Evolutionary conservation across 177 flowering plant genomes (phyloP), one percentile per base, ranked within the genome.

Genomic region (Telopea speciosissima): DNA sequence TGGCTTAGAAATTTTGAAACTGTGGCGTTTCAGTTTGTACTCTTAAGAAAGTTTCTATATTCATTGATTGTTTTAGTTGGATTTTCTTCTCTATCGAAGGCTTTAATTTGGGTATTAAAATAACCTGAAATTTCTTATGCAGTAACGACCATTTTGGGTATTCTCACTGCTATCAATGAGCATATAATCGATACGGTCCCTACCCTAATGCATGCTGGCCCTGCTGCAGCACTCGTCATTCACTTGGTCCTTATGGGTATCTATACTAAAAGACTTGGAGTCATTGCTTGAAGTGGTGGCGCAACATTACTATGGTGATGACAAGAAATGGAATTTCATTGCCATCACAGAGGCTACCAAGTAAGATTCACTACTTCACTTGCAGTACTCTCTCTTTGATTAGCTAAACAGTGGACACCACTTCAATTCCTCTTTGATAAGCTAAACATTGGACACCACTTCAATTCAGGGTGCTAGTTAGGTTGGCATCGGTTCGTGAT

Each of bases 211-310:
- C 80, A 42, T 33, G 31, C 40, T 13, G 80, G 84, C 31, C 49
- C 74, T 56, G 65, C 33, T n/a, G 25, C 85, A 83, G 68, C 79
- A 86, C 24, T 66, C 83, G 16, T 79, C 86, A 25, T 85, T 85
- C 76, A 93, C 94, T 66, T 90, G 84, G 80, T 74, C 97, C 4
- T 83, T 95, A 49, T 86, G 88, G 77, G 83, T 95, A 71, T 90
- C 98, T 67, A 79, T 85, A 6, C 63, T 89, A 2, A 95, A 90
- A 67, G 97, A 95, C 79, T 78, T 91, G 86, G 99, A 95, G 75
- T 93, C 93, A 9, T 82, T 95, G 71, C 86, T 90, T 68, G 99
- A 95, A 87, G 99, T 95, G 61, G 88, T 64, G 14, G 99, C 97
- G 10, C 83, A 91, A 65, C 90, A 91, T 16, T 85, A 70, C 68